Percentiles rank a stretch among this genome's conserved stretches.
Evolutionary conservation across 345 rosid genomes (phyloP).

Genomic region (Eucalyptus erythrocorys): DNA sequence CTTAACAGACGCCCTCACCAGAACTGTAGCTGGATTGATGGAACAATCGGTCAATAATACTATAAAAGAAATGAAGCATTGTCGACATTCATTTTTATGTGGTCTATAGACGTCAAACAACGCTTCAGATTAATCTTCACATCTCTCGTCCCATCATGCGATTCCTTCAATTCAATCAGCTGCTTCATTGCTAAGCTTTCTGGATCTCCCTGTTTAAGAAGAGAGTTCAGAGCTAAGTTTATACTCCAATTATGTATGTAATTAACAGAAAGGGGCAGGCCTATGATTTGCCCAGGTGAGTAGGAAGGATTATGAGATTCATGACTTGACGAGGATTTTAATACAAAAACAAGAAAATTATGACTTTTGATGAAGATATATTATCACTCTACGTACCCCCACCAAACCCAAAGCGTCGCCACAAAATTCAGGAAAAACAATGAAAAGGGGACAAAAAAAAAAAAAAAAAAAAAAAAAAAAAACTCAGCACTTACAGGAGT

Average conservation of each 20-base stretch:
- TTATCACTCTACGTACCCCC: background rate
- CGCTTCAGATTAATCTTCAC: background rate
- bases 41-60: background rate
- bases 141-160: background rate
- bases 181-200: background rate
- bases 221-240: background rate
- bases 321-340: background rate
- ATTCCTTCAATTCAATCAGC: background rate
- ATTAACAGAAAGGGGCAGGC: background rate
- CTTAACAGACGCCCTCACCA: background rate
- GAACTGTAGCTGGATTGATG: background rate
- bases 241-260: background rate
- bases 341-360: background rate
- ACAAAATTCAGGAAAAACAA: background rate
- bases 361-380: background rate
- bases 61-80: background rate
- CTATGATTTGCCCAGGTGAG: background rate
- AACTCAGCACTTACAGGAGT: background rate
- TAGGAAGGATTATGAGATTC: background rate
- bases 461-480: background rate
- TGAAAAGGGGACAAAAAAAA: rapidly evolving
- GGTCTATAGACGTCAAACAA: background rate
- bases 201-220: background rate
- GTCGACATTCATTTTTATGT: background rate
- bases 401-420: background rate